phyloP scores from a whole-genome alignment of 176 grass and related monocot genomes.

The Neostapfia colusana region DNA sequence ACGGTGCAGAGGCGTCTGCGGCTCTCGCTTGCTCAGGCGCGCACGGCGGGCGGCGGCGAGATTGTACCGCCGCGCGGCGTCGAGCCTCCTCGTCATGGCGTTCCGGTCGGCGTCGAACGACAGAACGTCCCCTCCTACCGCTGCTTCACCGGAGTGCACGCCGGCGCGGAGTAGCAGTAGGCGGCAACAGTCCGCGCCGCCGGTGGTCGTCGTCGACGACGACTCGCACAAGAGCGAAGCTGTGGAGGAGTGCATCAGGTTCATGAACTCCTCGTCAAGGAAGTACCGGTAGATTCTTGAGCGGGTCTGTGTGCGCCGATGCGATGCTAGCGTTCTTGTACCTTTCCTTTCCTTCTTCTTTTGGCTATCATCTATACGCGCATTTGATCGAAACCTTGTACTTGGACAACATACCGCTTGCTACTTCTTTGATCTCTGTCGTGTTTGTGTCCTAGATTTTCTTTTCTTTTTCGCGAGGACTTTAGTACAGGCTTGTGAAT shows the following conservation, averaged over 20 bases:
- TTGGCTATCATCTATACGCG: slow-evolving; percentile 48
- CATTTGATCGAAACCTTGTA: slow-evolving; percentile 42
- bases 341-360: background rate
- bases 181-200: slow-evolving; percentile 6
- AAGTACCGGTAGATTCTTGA: slow-evolving; percentile 63
- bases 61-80: slow-evolving; percentile 54
- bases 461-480: too few relatives aligned
- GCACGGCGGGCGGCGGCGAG: slow-evolving; percentile 55
- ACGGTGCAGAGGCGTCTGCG: slow-evolving; percentile 26
- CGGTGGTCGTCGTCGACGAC: slow-evolving; percentile 3
- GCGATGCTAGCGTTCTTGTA: slow-evolving; percentile 51
- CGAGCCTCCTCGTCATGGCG: slow-evolving; percentile 38
- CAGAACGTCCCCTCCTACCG: slow-evolving; percentile 21
- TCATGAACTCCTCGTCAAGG: slow-evolving; percentile 97
- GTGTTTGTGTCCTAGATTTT: slow-evolving; percentile 7
- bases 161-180: slow-evolving; percentile 50
- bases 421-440: slow-evolving; percentile 10
- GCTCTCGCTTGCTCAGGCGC: slow-evolving; percentile 52
- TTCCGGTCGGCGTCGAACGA: slow-evolving; percentile 41
- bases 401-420: slow-evolving; percentile 28
- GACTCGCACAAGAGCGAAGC: slow-evolving; percentile 88
- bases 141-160: slow-evolving; percentile 57
- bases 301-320: background rate
- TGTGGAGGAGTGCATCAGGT: slow-evolving; percentile 93
- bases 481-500: background rate